A percentile compares a stretch with the other conserved stretches of the same genome.
These are phyloP conservation scores for Phytophthora rubi DNA, from an alignment of 352 stramenopile genomes.

Conservation along the genomic window DNA sequence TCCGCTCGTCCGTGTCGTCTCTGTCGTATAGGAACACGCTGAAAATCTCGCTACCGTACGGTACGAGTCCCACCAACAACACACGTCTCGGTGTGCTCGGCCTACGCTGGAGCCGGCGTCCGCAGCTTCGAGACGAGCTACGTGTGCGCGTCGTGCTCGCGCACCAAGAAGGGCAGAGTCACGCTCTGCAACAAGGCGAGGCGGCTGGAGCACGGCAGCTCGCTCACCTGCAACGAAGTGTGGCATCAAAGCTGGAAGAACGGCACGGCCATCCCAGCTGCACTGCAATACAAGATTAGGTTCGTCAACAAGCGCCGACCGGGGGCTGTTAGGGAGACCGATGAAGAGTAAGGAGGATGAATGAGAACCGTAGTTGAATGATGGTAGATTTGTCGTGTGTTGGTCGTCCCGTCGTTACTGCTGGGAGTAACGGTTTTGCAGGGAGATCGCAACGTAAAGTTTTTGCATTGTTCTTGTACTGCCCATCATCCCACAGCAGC, in stretches of 20 bases:
- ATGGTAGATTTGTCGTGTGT: neutral
- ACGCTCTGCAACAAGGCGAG: constrained; percentile 18
- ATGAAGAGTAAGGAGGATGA: neutral
- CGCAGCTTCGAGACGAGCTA: constrained; percentile 30
- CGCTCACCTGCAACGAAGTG: constrained; percentile 15
- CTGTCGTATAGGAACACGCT: too few relatives aligned
- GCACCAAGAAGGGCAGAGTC: too few relatives aligned
- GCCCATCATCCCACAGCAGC: too few relatives aligned
- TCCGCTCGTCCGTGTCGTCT: too few relatives aligned
- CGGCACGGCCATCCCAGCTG: constrained; percentile 6
- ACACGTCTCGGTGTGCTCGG: constrained; percentile 36
- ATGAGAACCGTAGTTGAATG: constrained; percentile 2
- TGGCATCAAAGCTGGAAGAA: constrained; percentile 33
- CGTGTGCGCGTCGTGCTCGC: too few relatives aligned
- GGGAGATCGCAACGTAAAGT: too few relatives aligned
- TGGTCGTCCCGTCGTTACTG: neutral
- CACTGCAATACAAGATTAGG: constrained; percentile 20
- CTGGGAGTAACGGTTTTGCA: too few relatives aligned
- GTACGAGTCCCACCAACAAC: too few relatives aligned
- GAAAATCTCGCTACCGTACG: too few relatives aligned
- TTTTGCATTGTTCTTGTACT: too few relatives aligned
- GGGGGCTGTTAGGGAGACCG: neutral
- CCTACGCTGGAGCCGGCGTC: constrained; percentile 3
- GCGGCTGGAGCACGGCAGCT: constrained; percentile 1
- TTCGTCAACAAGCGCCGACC: constrained; percentile 10